These are phyloP conservation scores for Xylariaceae sp. DNA, from an alignment of 2,329 filamentous ascomycete genomes.

Conservation along the genomic window DNA sequence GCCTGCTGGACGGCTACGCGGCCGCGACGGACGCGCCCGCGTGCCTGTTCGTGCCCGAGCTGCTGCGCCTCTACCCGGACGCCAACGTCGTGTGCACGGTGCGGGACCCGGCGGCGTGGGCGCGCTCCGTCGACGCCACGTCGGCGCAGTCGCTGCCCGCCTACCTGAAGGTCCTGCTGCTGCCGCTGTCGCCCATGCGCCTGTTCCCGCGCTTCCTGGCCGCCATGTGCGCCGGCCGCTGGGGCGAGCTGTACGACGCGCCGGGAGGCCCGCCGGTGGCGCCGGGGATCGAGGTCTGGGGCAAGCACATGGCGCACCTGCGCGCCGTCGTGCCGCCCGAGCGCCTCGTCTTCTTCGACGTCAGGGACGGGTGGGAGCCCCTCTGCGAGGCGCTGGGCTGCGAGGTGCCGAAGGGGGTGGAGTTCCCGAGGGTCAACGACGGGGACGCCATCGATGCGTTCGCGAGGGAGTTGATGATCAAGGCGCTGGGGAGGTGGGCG, in stretches of 20 bases:
- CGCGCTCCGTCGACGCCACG: slow-evolving; percentile 15
- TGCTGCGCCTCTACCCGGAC: slow-evolving; percentile 21
- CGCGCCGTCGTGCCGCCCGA: slow-evolving; percentile 15
- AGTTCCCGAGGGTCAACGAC: slow-evolving; percentile 17
- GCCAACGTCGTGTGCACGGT: slow-evolving; percentile 23
- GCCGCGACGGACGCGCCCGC: slow-evolving; percentile 21
- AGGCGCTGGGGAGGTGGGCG: slow-evolving; percentile 12
- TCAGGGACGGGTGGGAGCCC: slow-evolving; percentile 16
- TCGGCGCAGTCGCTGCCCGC: slow-evolving; percentile 14
- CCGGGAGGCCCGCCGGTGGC: slow-evolving; percentile 4
- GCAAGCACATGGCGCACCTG: slow-evolving; percentile 16
- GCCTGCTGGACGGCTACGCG: slow-evolving; percentile 19
- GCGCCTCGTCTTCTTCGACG: slow-evolving; percentile 18
- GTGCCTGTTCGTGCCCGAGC: slow-evolving; percentile 19
- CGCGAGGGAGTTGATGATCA: slow-evolving; percentile 13
- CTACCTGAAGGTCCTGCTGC: slow-evolving; percentile 14
- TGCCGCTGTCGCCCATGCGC: slow-evolving; percentile 8
- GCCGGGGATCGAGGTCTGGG: slow-evolving; percentile 10
- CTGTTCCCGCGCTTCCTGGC: slow-evolving; percentile 13
- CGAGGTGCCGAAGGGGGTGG: slow-evolving; percentile 13
- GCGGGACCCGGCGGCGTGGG: slow-evolving; percentile 20
- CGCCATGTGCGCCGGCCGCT: slow-evolving; percentile 12
- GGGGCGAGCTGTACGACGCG: slow-evolving; percentile 14
- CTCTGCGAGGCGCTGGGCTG: slow-evolving; percentile 14
- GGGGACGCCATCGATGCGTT: slow-evolving; percentile 17